Evolutionary conservation across 257 asterid species (phyloP), one percentile per base, ranked within the genome.

Genomic region (Solanum etuberosum): DNA sequence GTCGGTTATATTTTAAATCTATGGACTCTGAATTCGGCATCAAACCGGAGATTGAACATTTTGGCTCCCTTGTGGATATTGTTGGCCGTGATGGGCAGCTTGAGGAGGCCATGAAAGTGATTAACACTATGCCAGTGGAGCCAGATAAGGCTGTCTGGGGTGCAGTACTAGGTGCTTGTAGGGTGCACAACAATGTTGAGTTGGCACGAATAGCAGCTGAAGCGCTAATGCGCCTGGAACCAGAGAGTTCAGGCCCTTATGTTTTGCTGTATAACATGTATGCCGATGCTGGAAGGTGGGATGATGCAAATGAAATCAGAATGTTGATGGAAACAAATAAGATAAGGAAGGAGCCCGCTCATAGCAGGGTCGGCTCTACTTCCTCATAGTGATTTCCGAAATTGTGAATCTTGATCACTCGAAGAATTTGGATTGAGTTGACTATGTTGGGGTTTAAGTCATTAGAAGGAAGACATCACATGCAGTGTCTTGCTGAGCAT

Each of bases 61-160:
- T 86, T 86, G 92, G 98, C 9, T 93, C 98, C 29, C 92, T 95
- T 46, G 98, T 95, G 91, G 98, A 96, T 89, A 88, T 94, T 84
- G 87, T 95, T n/a, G 93, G 98, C 20, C 93, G 97, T 29, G 80
- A 85, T 80, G 99, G 98, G 23, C 87, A 92, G 84, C 88, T 94
- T 76, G 93, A 93, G 86, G 98, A 93, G 91, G 99, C 95, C 34
- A 90, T 95, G 95, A 90, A 89, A 87, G 90, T 96, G 38, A 88
- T 95, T 70, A 83, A 43, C 8, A 27, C 83, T 29, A 94, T 95
- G 99, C 93, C 95, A 2, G 42, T 94, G 40, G 89, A 94, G 88
- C 93, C 98, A 21, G 98, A 96, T 83, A 91, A 87, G 84, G 96
- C 93, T 73, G 97, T 96, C 11, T 96, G 98, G 99, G 99, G 99